Base-by-base conservation (phyloP, 176 grass and related monocot species). In the Stipa capillata region DNA sequence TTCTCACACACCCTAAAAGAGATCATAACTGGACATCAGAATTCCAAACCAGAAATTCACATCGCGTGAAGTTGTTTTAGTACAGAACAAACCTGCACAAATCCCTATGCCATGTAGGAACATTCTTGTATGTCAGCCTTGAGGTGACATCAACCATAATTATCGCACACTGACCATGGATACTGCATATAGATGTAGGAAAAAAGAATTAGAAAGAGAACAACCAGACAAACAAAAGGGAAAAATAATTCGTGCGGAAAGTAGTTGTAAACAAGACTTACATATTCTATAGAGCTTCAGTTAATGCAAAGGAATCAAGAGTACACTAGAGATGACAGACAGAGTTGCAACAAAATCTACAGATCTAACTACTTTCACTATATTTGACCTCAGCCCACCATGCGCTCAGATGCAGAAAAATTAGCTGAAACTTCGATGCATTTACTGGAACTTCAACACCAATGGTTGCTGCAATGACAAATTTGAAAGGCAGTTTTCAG, bases 111-210 rank as follows among this genome's bases (percentile, higher is more conserved):
- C 93, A 97, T 12, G 90, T 97, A 18, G 93, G 93, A 48, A 97
- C 88, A 69, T 97, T 97, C 56, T 91, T 97, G 88, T 97, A 97
- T 0, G 93, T 97, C 25, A 97, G 34, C 62, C 93, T 87, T 80
- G 93, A 85, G 54, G 93, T 97, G 13, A 93, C 93, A 82, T 97
- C 93, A 73, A 97, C 93, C 93, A 97, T 97, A 9, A 97, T 93
- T 14, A 97, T 97, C 0, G 90, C 93, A 63, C 90, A 97, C 41
- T 97, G 93, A 9, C 93, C 93, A 77, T 93, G 88, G 60, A 93
- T 97, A 79, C 90, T 97, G 77, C 16, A 65, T n/a, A n/a, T 2
- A 6, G 43, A 17, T 64, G 5, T 33, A 66, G 0, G n/a, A n/a
- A n/a, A 5, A 66, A 48, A 27, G 25, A 23, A 43, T 28, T 24